Evolutionary conservation across 2,329 filamentous ascomycete species (phyloP), one percentile per base, ranked within the genome.

Genomic region (Dothistroma septosporum): DNA sequence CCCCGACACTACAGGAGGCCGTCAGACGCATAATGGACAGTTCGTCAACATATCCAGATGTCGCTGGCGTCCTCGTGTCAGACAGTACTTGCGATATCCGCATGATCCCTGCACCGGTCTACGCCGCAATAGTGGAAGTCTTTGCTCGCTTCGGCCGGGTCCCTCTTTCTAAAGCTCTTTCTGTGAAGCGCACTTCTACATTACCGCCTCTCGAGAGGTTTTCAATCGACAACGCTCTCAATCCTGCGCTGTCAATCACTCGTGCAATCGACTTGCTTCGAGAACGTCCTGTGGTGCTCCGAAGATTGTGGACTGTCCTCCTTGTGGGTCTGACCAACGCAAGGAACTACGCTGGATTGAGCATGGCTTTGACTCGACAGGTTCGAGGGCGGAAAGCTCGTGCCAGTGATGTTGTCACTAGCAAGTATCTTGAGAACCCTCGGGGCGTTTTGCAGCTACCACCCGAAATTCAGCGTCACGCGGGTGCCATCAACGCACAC

Each of bases 1-100:
- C 86, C 0, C 67, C 72, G 1, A 80, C 78, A 4, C 66, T 84
- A 11, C 69, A 76, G 10, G 75, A 77, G 10, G 85, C 80, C 0
- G 61, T 82, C 35, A 69, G 70, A 22, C 86, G 85, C 71, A 72
- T 88, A 19, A 67, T 53, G 9, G 33, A 59, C 46, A 57, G 57
- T 49, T 10, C 33, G 9, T 14, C 46, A 31, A 44, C 32, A 4
- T 62, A 66, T 55, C 64, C 67, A 10, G 60, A 59, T 2, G 28
- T 68, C 7, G 14, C 32, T 1, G 49, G 55, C 28, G 32, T 68
- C 2, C 44, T 66, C 50, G 31, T 21, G n/a, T n/a, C 31, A 21
- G 31, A 35, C n/a, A 32, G 14, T 12, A 11, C 31, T 28, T 19
- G 12, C 32, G 41, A 32, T 28, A 9, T 50, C 16, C 24, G 46